These are phyloP conservation scores for Phialophora expanda DNA, from an alignment of 2,329 filamentous ascomycete species.

Conservation along the genomic window DNA sequence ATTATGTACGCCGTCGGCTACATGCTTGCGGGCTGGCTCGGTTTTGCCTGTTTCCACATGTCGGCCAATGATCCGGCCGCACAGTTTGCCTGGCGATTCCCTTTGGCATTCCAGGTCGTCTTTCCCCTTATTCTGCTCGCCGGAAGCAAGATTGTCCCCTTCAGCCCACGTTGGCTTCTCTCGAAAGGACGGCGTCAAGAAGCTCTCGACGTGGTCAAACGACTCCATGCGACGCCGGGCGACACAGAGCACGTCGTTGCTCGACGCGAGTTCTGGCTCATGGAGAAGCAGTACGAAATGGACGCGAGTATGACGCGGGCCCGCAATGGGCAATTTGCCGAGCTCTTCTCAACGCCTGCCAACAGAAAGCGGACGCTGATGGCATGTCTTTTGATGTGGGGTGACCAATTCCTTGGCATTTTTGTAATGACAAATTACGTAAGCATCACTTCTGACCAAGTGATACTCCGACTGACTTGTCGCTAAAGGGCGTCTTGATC, in stretches of 20 bases:
- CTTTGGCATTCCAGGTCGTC: constrained; percentile 45
- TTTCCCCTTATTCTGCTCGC: constrained; percentile 41
- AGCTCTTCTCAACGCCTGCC: constrained; percentile 50
- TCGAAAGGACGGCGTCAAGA: constrained; percentile 47
- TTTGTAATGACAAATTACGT: constrained; percentile 32
- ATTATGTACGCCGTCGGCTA: constrained; percentile 38
- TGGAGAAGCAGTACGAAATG: constrained; percentile 52
- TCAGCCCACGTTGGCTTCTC: constrained; percentile 45
- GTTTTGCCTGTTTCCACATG: constrained; percentile 48
- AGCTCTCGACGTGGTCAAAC: constrained; percentile 45
- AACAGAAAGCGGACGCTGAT: constrained; percentile 51
- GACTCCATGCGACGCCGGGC: constrained; percentile 44
- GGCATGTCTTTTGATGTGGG: constrained; percentile 50
- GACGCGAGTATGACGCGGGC: constrained; percentile 40
- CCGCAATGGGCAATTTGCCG: constrained; percentile 51
- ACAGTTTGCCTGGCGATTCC: constrained; percentile 45
- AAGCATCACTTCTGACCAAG: constrained; percentile 37
- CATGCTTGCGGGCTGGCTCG: constrained; percentile 36
- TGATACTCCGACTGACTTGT: constrained; percentile 40
- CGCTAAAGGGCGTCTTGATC: constrained; percentile 51
- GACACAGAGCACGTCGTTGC: constrained; percentile 46
- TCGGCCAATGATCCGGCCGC: constrained; percentile 50
- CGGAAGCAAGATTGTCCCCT: constrained; percentile 43
- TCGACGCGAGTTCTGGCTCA: constrained; percentile 52
- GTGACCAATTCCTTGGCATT: constrained; percentile 46